These are phyloP conservation scores for Solanum microdontum DNA, from an alignment of 257 asterid genomes.

Conservation along the genomic window DNA sequence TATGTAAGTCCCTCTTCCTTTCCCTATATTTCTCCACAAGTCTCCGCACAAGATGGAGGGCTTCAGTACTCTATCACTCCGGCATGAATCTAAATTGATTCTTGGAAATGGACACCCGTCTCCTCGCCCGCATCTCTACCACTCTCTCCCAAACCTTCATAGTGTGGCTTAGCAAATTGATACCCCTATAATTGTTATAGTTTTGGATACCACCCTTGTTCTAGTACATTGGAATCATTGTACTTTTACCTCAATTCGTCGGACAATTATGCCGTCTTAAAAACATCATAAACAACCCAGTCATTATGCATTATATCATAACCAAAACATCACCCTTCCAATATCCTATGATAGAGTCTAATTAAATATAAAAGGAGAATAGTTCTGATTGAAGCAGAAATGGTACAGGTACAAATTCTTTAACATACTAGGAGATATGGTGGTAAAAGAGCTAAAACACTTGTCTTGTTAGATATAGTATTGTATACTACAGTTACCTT, in stretches of 20 bases:
- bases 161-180: neutral
- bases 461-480: neutral
- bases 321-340: neutral
- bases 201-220: neutral
- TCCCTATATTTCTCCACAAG: too few species aligned
- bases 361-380: neutral
- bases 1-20: too few species aligned
- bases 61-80: neutral
- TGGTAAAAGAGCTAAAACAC: neutral
- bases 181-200: too few species aligned
- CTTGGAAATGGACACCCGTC: neutral
- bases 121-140: neutral
- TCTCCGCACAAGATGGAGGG: too few species aligned
- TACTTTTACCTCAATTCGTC: neutral
- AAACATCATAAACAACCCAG: neutral
- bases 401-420: neutral
- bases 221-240: neutral
- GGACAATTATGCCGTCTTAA: neutral
- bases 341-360: neutral
- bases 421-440: neutral
- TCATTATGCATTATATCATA: neutral
- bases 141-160: neutral
- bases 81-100: neutral
- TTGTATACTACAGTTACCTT: neutral
- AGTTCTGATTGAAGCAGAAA: neutral